phyloP scores from a whole-genome alignment of 495 filamentous ascomycete genomes.

The Neurospora tetrasperma region DNA sequence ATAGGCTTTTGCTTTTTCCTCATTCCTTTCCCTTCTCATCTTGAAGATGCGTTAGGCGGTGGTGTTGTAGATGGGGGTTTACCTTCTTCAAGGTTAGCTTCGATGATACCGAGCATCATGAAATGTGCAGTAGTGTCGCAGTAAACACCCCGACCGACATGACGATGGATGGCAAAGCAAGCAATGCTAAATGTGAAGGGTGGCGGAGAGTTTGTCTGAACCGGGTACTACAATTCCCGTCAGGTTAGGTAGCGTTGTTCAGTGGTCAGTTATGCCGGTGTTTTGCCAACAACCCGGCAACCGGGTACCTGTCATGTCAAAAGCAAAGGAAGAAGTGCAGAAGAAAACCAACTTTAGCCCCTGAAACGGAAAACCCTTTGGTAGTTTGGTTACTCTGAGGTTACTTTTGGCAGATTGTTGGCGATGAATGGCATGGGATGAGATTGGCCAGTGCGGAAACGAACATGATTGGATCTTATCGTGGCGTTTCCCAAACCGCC shows the following conservation, averaged over 20 bases:
- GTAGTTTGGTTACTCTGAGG: background rate
- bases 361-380: background rate
- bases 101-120: background rate
- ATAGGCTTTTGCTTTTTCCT: background rate
- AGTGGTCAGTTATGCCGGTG: background rate
- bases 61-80: background rate
- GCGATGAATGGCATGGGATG: background rate
- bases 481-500: background rate
- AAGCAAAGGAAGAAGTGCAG: background rate
- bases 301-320: background rate
- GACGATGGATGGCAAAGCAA: background rate
- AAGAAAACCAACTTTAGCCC: background rate
- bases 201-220: background rate
- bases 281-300: background rate
- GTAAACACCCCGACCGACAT: background rate
- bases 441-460: background rate
- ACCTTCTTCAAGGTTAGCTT: background rate
- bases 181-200: background rate
- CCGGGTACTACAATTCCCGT: background rate
- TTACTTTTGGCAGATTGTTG: background rate
- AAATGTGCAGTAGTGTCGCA: background rate
- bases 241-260: background rate
- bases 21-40: background rate
- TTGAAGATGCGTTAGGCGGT: background rate
- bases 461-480: background rate